phyloP scores from a whole-genome alignment of 495 filamentous ascomycete species.

The Hypoxylon perforatum region DNA sequence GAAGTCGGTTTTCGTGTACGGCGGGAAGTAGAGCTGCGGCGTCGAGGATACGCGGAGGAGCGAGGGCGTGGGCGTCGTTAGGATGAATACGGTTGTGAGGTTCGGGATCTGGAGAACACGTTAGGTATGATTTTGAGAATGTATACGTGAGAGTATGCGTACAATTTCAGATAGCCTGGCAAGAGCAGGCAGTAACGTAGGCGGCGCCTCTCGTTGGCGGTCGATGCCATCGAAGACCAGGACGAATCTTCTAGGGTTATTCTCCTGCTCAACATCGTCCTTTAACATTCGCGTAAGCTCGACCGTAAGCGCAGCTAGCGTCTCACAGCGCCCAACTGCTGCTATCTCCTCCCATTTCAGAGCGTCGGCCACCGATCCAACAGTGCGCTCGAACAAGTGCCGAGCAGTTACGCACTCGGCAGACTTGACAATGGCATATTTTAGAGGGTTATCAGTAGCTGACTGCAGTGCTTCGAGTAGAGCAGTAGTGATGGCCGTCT shows the following conservation, averaged over 20 bases:
- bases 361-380: constrained; percentile 64
- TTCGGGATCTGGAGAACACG: constrained; percentile 74
- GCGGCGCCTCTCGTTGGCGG: constrained; percentile 80
- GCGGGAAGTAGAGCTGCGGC: constrained; percentile 84
- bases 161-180: constrained; percentile 82
- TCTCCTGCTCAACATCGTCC: constrained; percentile 47
- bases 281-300: constrained; percentile 71
- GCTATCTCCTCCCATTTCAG: constrained; percentile 52
- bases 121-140: constrained; percentile 29
- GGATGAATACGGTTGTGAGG: constrained; percentile 80
- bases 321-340: constrained; percentile 72
- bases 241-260: constrained; percentile 66
- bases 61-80: constrained; percentile 75
- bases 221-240: constrained; percentile 94
- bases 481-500: constrained; percentile 73
- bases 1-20: constrained; percentile 83
- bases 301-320: constrained; percentile 76
- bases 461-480: constrained; percentile 59
- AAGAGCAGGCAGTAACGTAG: constrained; percentile 84
- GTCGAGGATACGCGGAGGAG: constrained; percentile 77
- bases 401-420: constrained; percentile 89
- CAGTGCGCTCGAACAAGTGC: constrained; percentile 80
- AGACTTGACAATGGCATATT: constrained; percentile 79
- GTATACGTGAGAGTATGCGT: constrained; percentile 43
- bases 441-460: constrained; percentile 43